Evolutionary conservation across 2,329 filamentous ascomycete genomes (phyloP), one percentile per base, ranked within the genome.

Genomic region (Aspergillus quadrilineatus): DNA sequence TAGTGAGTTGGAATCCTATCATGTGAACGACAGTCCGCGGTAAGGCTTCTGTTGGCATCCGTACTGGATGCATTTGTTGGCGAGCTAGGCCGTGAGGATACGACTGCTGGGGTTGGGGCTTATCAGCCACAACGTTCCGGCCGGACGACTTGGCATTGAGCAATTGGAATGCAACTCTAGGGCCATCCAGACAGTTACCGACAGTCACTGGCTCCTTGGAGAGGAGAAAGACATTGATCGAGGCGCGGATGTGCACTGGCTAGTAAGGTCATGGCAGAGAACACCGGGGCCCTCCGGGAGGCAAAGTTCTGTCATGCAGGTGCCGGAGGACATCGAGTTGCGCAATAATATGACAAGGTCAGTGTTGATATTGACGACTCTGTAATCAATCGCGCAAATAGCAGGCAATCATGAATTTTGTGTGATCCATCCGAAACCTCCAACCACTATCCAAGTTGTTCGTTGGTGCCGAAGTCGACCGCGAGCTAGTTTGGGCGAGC

Each of bases 201-300:
- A 28, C 0, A 84, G 84, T 0, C 73, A 80, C 63, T 76, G 71
- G 5, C 71, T 87, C 1, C 55, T 43, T 0, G 28, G 79, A 52
- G 83, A 87, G 63, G 6, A 69, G 1, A 52, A 71, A 5, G 7
- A 87, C 82, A 0, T 56, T 75, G 1, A 85, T 88, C 46, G 70
- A 87, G 0, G 75, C 84, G 0, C 59, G 87, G n/a, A 87, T 88
- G 84, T 81, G 83, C 7, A 83, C 81, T 1, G 85, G 7, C 83
- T 17, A 17, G 17, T 17, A 17, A 86, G 59, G 76, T 84, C 0
- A 84, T 88, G 80, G 85, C 85, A 0, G 67, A 79, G 1, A 84
- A 84, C 0, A 73, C 88, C 60, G 75, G 83, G 0, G 80, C 73
- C 0, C 79, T 88, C 4, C 80, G 80, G 0, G 56, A 55, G 0